phyloP scores from a whole-genome alignment of 1,139 yeast species.

The Candida sp. region DNA sequence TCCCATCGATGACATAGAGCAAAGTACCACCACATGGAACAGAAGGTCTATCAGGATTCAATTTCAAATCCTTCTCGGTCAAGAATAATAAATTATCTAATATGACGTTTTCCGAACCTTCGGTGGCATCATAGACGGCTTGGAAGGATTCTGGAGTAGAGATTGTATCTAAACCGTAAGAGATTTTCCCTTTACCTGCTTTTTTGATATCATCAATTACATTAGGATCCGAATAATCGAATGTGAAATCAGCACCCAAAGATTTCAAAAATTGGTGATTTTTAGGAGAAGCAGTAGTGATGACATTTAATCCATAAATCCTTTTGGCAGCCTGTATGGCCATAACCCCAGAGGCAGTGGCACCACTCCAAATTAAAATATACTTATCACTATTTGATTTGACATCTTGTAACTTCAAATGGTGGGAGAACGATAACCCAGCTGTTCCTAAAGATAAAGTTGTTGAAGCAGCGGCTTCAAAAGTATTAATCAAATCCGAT shows the following conservation, averaged over 20 bases:
- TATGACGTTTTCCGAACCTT: conserved; percentile 15
- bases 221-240: conserved; percentile 58
- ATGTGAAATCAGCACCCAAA: conserved; percentile 57
- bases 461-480: conserved; percentile 61
- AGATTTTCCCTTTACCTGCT: conserved; percentile 36
- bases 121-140: conserved; percentile 40
- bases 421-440: conserved; percentile 25
- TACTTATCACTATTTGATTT: conserved; percentile 16
- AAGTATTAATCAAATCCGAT: conserved; percentile 39
- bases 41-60: conserved; percentile 14
- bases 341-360: conserved; percentile 51
- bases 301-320: conserved; percentile 49
- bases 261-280: conserved; percentile 38
- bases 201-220: conserved; percentile 47
- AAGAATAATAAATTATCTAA: conserved; percentile 31
- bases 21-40: conserved; percentile 18
- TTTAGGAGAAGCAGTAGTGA: conserved; percentile 50
- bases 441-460: conserved; percentile 51
- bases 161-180: conserved; percentile 57
- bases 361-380: conserved; percentile 61
- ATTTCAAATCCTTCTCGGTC: conserved; percentile 9
- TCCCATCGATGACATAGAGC: conserved; percentile 11
- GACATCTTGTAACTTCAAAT: conserved; percentile 18
- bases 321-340: conserved; percentile 56
- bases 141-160: conserved; percentile 39